A percentile compares a stretch with the other conserved stretches of the same genome.
phyloP scores from a whole-genome alignment of 306 rosid species.

The Cucumis melo region DNA sequence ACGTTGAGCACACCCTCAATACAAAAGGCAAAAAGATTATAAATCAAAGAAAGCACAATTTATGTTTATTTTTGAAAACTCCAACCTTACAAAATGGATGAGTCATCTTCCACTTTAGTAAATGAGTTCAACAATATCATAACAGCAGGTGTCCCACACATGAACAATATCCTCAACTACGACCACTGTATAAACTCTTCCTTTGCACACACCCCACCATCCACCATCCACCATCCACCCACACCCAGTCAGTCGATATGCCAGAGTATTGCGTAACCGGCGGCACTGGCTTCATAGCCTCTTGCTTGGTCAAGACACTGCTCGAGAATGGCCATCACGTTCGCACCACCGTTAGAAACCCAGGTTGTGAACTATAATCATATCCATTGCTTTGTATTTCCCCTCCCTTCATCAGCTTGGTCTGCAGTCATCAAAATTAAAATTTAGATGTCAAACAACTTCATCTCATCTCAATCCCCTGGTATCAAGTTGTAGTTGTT shows the following conservation, averaged over 20 bases:
- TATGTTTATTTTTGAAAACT: background rate
- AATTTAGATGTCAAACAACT: background rate
- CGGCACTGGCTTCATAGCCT: conserved; percentile 70
- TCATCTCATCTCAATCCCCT: background rate
- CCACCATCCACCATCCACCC: background rate
- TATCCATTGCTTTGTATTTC: background rate
- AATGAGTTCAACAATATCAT: background rate
- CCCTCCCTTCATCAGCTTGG: background rate
- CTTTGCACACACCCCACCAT: background rate
- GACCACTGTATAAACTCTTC: background rate
- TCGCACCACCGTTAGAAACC: conserved; percentile 60
- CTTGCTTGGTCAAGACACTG: conserved; percentile 51
- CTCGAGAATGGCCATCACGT: conserved; percentile 54
- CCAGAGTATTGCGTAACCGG: conserved; percentile 72
- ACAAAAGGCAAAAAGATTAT: background rate
- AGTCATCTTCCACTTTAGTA: background rate
- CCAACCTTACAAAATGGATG: background rate
- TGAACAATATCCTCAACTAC: background rate
- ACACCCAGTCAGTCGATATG: conserved; percentile 21
- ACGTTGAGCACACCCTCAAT: background rate
- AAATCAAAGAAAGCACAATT: background rate
- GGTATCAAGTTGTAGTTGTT: background rate
- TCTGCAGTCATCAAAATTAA: background rate
- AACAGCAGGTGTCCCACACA: background rate
- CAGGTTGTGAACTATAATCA: conserved; percentile 21